Base-by-base conservation (phyloP, 148 eudicot genomes). In the Suaeda aralocaspica region DNA sequence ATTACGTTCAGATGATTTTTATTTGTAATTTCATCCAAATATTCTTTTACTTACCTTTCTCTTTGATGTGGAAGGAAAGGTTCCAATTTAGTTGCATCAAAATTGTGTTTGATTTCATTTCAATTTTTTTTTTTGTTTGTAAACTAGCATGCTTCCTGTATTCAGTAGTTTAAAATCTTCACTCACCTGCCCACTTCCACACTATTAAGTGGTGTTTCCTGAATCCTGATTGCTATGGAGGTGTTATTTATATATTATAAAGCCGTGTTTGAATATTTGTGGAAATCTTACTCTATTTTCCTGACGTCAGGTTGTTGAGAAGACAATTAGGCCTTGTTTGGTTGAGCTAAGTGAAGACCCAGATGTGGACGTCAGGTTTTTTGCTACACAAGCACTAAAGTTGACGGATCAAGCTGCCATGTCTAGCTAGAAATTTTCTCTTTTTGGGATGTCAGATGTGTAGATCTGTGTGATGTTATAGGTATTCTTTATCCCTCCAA, bases 301-400 rank as follows among this genome's bases (percentile, higher is more conserved):
- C 24, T n/a, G 29, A 29, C 21, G 12, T 4, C 73, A 77, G 80
- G 76, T 72, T 29, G 80, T 72, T 31, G 80, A 72, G n/a, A 72
- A 46, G 46, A 77, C 73, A 1, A 77, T 77, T 51, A 77, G 49
- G 66, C 80, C 80, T 51, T 72, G 76, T 39, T 67, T 77, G 69
- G 59, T 74, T 42, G 80, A 77, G 73, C 80, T 77, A 9, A 77
- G 80, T 60, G 80, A 77, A 77, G 80, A 77, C 50, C 80, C 80
- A 22, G 80, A 77, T 55, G 80, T 77, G 4, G 80, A 77, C 36
- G 80, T 77, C 70, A 72, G 80, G 50, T 77, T 41, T 67, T 77
- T 77, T 6, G 80, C 80, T 2, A 72, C 76, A 67, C 65, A 72
- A 77, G 80, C 80, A 21, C 65, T 77, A 10, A 72, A 72, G 63